Conservation (phyloP, 2,329 filamentous ascomycete genomes). For the Fusarium algeriense region DNA sequence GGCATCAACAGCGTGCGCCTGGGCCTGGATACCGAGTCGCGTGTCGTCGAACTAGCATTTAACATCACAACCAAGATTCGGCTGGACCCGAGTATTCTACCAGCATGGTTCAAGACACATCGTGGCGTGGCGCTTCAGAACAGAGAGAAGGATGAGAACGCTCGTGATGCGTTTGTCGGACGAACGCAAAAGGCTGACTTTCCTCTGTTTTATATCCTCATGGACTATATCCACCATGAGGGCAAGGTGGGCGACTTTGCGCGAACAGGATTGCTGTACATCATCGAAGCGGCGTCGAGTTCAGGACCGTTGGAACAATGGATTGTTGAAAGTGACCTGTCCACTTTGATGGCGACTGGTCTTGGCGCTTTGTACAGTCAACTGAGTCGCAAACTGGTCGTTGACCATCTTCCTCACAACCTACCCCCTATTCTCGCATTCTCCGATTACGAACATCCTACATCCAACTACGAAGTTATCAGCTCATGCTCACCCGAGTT, state of each 20-base stretch:
- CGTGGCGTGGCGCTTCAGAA: slow-evolving; percentile 42
- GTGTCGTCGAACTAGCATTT: slow-evolving; percentile 93
- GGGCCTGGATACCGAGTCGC: slow-evolving; percentile 83
- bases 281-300: slow-evolving; percentile 91
- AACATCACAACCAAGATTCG: slow-evolving; percentile 97
- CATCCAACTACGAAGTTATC: slow-evolving; percentile 77
- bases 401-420: slow-evolving; percentile 79
- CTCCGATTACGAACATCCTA: slow-evolving; percentile 86
- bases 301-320: slow-evolving; percentile 89
- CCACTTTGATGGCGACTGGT: slow-evolving; percentile 96
- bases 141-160: slow-evolving; percentile 62
- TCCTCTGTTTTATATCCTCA: slow-evolving; percentile 92
- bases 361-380: slow-evolving; percentile 81
- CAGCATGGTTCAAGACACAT: slow-evolving; percentile 86
- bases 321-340: slow-evolving; percentile 96
- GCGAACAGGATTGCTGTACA: slow-evolving; percentile 90
- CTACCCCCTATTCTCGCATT: slow-evolving; percentile 87
- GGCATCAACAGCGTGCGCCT: slow-evolving; percentile 79
- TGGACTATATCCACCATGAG: slow-evolving; percentile 97
- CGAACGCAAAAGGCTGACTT: slow-evolving; percentile 92
- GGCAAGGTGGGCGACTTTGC: slow-evolving; percentile 96
- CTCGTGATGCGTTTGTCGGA: slow-evolving; percentile 85
- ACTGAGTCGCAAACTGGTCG: slow-evolving; percentile 81
- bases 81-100: slow-evolving; percentile 85
- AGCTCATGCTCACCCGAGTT: slow-evolving; percentile 81